Conservation (phyloP, 805 yeast genomes). For the Ogataea paraovalis region DNA sequence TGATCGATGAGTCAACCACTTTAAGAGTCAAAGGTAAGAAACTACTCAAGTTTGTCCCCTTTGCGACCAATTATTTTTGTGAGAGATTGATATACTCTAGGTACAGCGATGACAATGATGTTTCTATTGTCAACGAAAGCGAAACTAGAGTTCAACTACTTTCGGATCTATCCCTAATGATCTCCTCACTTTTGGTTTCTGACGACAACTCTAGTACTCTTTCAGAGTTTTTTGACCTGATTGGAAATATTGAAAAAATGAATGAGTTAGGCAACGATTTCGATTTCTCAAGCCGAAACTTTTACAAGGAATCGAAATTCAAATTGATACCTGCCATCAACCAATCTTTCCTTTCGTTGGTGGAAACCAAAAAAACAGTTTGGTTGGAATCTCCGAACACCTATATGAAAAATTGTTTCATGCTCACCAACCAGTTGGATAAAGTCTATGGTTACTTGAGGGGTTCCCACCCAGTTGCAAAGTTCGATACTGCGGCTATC, state of each 20-base stretch:
- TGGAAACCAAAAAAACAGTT: not conserved
- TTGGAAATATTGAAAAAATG: not conserved
- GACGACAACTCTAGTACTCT: not conserved
- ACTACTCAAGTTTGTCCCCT: conserved; percentile 1
- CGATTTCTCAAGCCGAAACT: not conserved
- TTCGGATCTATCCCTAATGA: not conserved
- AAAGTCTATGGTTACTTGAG: not conserved
- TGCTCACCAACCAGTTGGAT: not conserved
- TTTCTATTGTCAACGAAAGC: not conserved
- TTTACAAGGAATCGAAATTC: not conserved
- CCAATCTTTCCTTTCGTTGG: not conserved
- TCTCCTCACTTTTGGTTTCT: not conserved
- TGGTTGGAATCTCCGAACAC: not conserved
- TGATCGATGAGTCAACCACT: conserved; percentile 16
- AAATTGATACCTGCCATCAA: not conserved
- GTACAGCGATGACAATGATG: not conserved
- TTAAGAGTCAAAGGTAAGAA: not conserved
- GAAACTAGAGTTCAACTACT: not conserved
- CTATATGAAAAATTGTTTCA: not conserved
- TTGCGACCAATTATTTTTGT: conserved; percentile 10
- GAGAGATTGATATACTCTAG: conserved; percentile 4
- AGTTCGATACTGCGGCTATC: not conserved
- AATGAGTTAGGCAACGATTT: not conserved
- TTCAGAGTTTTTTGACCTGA: not conserved
- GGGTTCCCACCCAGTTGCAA: not conserved